Evolutionary conservation across 2,329 filamentous ascomycete species (phyloP), one percentile per base, ranked within the genome.

Genomic region (Arthrocladium fulminans): DNA sequence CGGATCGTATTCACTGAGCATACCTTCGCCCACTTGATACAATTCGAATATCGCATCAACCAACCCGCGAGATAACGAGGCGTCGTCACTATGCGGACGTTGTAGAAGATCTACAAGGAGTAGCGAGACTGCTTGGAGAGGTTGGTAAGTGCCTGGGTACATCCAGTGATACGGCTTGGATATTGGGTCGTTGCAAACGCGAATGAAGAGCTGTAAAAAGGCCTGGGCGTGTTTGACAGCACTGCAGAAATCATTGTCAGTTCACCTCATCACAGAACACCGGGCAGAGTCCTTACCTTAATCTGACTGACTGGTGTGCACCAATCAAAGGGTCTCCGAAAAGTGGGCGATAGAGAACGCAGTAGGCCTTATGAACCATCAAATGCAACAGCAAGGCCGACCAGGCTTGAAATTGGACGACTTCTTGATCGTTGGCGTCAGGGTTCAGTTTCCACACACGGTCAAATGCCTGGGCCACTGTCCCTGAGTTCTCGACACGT

Each of bases 111-210:
- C 56, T 13, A 53, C 54, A 10, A 59, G 50, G 3, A 59, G 46
- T 10, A 58, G 39, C 13, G 56, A 51, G 0, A 56, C 47, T 1
- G 54, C 48, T 32, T 59, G 56, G 1, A 59, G 48, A 34, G 57
- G 57, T 29, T 59, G 56, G 29, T 59, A 59, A 7, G 56, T 55
- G 2, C 57, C 57, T 12, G 56, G 57, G 20, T 59, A 59, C 52
- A 59, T 56, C 57, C 56, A 59, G 20, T 59, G 53, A 37, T 54
- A 59, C 2, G 56, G 52, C 7, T 53, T 47, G 8, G 51, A 59
- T 30, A 45, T 44, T 10, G 46, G 47, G 23, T 52, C 56, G 32
- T 54, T 54, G 43, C 56, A 59, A 19, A 58, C 51, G 12, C 51
- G 51, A 12, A 58, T 51, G 42, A 59, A 59, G 15, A 57, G 47